Evolutionary conservation across 1,284 basidiomycete species (phyloP), one percentile per base, ranked within the genome.

Genomic region (Boletus calvinii): DNA sequence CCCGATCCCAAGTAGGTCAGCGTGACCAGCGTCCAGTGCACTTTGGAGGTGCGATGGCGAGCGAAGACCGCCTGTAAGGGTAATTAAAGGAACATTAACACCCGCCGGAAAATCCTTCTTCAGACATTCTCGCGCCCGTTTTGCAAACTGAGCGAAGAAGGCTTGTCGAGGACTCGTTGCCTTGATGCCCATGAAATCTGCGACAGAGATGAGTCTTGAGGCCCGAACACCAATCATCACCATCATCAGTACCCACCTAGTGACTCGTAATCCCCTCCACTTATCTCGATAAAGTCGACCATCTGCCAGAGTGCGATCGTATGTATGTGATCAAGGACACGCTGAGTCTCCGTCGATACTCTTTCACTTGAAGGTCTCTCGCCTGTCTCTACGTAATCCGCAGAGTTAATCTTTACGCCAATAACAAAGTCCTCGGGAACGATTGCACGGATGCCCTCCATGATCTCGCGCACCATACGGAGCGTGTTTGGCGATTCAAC

Each of bases 351-450:
- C n/a, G 65, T 53, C 13, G 57, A 52, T 1, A 57, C 58, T 26
- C 59, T 58, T 26, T 63, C 60, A 4, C 61, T 69, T 32, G 62
- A 52, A 73, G 72, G 17, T 58, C 65, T 20, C 73, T 67, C 56
- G 10, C 77, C 76, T 4, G 77, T 75, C 48, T 77, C 72, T 1
- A 85, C 75, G 60, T 93, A 97, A 67, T 98, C 95, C 0, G 85
- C 85, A 22, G 88, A 86, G 65, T 94, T 98, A 45, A 97, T 72
- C 65, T 98, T 98, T 65, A 98, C 74, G 1, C 91, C 90, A 18
- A 97, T 61, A 12, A 89, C 72, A 64, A 98, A 98, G 17, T 76
- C 66, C 4, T 66, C 59, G 0, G 84, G 79, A 4, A 84, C 81
- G 2, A 73, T 69, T 3, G 72, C 67, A 24, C 90, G 83, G 43